Conservation (phyloP, 768 basidiomycete species). For the Lyophyllum atratum region DNA sequence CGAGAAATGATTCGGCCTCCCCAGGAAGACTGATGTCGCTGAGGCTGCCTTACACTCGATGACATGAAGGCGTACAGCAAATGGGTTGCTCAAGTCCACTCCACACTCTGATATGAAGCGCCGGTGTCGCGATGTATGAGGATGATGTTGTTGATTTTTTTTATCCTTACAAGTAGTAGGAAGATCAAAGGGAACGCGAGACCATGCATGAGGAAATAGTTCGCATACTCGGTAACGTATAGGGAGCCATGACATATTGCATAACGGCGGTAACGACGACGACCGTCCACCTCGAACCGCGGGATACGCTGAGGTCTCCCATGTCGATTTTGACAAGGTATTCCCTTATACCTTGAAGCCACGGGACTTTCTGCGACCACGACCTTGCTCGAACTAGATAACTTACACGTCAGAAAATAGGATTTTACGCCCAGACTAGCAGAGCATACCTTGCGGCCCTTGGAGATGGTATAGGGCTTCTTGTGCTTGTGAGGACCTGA, state of each 20-base stretch:
- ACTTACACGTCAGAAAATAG: slow-evolving; percentile 8
- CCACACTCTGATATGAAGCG: too few relatives aligned
- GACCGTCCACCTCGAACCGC: slow-evolving; percentile 26
- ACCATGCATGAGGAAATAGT: slow-evolving; percentile 23
- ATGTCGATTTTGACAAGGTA: slow-evolving; percentile 26
- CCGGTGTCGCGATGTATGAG: too few relatives aligned
- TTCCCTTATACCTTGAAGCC: slow-evolving; percentile 90
- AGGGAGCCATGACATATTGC: slow-evolving; percentile 32
- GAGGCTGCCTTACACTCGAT: too few relatives aligned
- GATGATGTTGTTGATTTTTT: neutral
- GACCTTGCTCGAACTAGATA: slow-evolving; percentile 87
- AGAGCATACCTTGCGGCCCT: slow-evolving; percentile 84
- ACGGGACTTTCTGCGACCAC: slow-evolving; percentile 98
- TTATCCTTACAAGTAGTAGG: slow-evolving; percentile 8
- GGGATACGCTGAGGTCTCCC: slow-evolving; percentile 23
- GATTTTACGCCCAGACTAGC: neutral
- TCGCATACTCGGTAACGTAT: slow-evolving; percentile 28
- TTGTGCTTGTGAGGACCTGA: slow-evolving; percentile 94
- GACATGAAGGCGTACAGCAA: too few relatives aligned
- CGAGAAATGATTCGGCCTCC: too few relatives aligned
- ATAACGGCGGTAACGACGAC: slow-evolving; percentile 28
- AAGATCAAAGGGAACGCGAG: slow-evolving; percentile 5
- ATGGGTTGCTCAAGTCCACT: too few relatives aligned
- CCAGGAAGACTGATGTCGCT: too few relatives aligned
- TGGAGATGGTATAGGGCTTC: slow-evolving; percentile 94